phyloP scores from a whole-genome alignment of 768 basidiomycete genomes.

The Suillus subluteus region DNA sequence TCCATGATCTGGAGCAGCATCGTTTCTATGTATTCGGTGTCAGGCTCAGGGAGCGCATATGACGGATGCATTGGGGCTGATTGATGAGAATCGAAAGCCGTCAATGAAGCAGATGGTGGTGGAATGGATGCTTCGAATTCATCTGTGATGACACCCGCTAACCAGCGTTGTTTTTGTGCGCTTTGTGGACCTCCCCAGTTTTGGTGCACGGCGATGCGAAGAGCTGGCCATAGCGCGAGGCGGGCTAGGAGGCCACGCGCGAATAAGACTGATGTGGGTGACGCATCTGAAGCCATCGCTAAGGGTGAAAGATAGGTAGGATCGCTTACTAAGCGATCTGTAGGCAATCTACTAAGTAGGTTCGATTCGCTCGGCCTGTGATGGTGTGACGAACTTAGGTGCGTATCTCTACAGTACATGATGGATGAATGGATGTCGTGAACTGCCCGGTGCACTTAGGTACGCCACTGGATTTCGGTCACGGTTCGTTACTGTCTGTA shows the following conservation, averaged over 20 bases:
- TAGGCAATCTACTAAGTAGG: not conserved
- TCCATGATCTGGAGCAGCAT: constrained; percentile 80
- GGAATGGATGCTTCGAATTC: constrained; percentile 64
- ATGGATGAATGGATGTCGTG: too few relatives aligned
- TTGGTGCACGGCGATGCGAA: constrained; percentile 84
- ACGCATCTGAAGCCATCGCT: constrained; percentile 22
- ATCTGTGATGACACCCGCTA: constrained; percentile 81
- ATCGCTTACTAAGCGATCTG: not conserved
- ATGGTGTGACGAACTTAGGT: too few relatives aligned
- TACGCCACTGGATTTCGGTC: too few relatives aligned
- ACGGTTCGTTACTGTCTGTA: not conserved
- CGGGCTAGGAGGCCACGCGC: constrained; percentile 87
- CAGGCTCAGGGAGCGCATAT: constrained; percentile 40
- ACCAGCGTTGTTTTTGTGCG: constrained; percentile 78
- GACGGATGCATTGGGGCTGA: not conserved
- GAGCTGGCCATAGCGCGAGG: constrained; percentile 81
- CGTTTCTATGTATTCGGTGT: constrained; percentile 80
- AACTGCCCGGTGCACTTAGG: too few relatives aligned
- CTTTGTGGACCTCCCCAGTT: constrained; percentile 84
- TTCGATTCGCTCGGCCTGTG: too few relatives aligned
- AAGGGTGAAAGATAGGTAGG: not conserved
- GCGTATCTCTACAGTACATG: too few relatives aligned
- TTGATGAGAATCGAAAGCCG: not conserved
- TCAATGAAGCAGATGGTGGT: constrained; percentile 24
- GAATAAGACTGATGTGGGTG: constrained; percentile 65